Base-by-base conservation (phyloP, 306 rosid genomes). In the Dryas drummondii region DNA sequence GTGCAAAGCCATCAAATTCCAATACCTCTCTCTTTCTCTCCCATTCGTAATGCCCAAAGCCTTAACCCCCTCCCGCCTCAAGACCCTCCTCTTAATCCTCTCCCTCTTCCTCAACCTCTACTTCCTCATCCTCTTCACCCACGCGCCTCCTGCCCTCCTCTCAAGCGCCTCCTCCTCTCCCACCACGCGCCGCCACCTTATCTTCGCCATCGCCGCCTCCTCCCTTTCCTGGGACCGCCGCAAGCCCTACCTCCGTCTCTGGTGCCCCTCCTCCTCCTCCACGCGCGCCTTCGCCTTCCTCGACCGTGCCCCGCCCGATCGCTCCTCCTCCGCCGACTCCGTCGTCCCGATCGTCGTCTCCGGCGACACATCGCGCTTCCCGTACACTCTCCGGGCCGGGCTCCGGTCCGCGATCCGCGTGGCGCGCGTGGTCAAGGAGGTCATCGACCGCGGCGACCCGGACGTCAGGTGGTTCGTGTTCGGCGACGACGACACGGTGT, bases 401-500 rank as follows among this genome's bases (percentile, higher is more conserved):
- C 89, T 92, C 9, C 85, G 93, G 17, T 94, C 97, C 16, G 99
- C 97, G 59, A 83, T 94, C 66, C 94, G 99, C 19, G 96, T 94
- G 62, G 97, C 98, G 10, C 87, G 97, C 9, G 87, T 79, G 17
- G 99, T 92, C 26, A 91, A 91, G 86, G 97, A 94, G 71, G 80
- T 72, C 0, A 93, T 87, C 7, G 97, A 88, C 15, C 91, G 91
- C 11, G 83, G 86, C 45, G 96, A 90, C 70, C 17, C 82, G 51
- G 91, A 79, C 9, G 96, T 88, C 41, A 79, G 97, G 83, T 94
- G 99, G 99, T 94, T 83, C 68, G 91, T 94, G 73, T 92, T 94
- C 77, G 97, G 99, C 11, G 97, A 94, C 40, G 99, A 94, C 19
- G 97, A 94, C 46, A 90, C 99, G 0, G 85, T 94, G 66, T 94